These are phyloP conservation scores for Candida sanyaensis DNA, from an alignment of 1,139 yeast species.

Conservation along the genomic window DNA sequence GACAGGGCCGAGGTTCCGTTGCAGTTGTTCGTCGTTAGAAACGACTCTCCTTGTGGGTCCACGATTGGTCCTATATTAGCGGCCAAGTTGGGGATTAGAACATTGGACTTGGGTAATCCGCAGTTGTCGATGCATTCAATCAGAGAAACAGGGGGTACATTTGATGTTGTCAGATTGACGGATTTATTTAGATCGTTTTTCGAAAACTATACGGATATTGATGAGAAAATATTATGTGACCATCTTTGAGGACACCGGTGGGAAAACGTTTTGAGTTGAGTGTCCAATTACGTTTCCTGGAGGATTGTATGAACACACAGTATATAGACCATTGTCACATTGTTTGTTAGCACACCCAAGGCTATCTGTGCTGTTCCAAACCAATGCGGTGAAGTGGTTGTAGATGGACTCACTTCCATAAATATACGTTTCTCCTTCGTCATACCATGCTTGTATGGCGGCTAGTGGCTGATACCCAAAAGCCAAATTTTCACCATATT, in stretches of 20 bases:
- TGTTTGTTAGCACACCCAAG: constrained; percentile 43
- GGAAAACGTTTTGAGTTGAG: constrained; percentile 29
- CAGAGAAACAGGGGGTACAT: constrained; percentile 89
- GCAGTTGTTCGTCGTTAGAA: constrained; percentile 85
- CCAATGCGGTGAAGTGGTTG: constrained; percentile 44
- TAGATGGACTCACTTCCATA: constrained; percentile 28
- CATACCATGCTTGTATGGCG: constrained; percentile 39
- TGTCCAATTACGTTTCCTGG: constrained; percentile 59
- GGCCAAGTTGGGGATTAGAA: constrained; percentile 84
- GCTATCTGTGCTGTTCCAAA: constrained; percentile 38
- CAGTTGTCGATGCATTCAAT: constrained; percentile 95
- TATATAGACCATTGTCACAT: constrained; percentile 49
- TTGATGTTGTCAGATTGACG: constrained; percentile 66
- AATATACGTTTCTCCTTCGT: constrained; percentile 30
- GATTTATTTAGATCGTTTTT: constrained; percentile 65
- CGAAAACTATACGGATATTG: constrained; percentile 34
- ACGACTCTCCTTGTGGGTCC: constrained; percentile 93
- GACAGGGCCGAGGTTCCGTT: constrained; percentile 64
- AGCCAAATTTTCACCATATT: constrained; percentile 42
- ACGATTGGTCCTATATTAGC: constrained; percentile 68
- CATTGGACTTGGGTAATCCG: constrained; percentile 91
- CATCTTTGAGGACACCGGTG: constrained; percentile 15
- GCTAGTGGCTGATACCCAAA: constrained; percentile 34
- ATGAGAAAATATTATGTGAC: constrained; percentile 30
- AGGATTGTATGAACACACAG: constrained; percentile 62